A percentile compares a stretch with the other conserved stretches of the same genome.
phyloP scores from a whole-genome alignment of 192 early-diverging fungal species.

The Martensiomyces pterosporus region DNA sequence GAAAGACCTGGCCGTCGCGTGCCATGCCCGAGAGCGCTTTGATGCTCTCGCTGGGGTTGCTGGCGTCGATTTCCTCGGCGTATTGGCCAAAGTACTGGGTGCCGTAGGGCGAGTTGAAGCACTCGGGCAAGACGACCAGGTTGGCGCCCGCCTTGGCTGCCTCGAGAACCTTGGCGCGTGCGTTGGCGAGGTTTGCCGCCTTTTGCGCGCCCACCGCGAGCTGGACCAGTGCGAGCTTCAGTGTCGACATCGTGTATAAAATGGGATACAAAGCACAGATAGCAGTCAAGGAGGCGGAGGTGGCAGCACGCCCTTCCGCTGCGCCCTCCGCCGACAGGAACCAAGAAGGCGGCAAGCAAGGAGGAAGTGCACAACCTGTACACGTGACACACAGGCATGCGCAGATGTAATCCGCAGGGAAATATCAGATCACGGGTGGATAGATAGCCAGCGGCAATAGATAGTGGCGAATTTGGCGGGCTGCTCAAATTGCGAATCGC shows the following conservation, averaged over 20 bases:
- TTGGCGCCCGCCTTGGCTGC: constrained; percentile 78
- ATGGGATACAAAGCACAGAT: neutral
- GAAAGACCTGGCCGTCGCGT: constrained; percentile 77
- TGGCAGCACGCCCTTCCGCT: no score
- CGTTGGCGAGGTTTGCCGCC: constrained; percentile 67
- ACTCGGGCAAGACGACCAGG: constrained; percentile 94
- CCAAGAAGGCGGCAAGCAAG: no score
- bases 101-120: constrained; percentile 98
- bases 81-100: constrained; percentile 83
- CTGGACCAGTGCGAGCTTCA: constrained; percentile 76
- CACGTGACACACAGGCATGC: no score
- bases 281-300: no score
- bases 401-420: no score
- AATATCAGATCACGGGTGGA: neutral
- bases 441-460: neutral
- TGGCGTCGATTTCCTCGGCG: constrained; percentile 69
- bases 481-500: no score
- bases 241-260: neutral
- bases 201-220: constrained; percentile 73
- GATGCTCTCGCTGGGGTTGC: constrained; percentile 57
- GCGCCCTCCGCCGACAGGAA: no score
- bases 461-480: no score
- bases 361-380: no score
- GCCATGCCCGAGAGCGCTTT: constrained; percentile 77
- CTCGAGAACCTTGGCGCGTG: constrained; percentile 76